These are phyloP conservation scores for Gelatoporia subvermispora DNA, from an alignment of 768 basidiomycete genomes.

Conservation along the genomic window DNA sequence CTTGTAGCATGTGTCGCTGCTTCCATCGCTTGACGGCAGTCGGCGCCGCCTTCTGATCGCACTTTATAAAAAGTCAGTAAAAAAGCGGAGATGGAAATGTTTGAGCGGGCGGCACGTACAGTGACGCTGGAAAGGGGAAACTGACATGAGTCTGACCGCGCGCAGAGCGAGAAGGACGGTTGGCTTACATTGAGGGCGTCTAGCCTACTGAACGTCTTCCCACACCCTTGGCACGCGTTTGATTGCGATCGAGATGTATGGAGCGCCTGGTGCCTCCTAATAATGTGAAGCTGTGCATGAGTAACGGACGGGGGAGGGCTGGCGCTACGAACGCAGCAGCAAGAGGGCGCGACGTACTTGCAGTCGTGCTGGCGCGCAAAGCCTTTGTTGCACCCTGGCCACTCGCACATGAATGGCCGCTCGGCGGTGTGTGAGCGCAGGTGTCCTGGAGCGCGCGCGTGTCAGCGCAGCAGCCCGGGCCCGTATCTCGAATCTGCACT, in stretches of 20 bases:
- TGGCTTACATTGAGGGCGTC: constrained; percentile 89
- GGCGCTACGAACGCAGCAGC: not conserved
- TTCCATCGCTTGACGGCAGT: constrained; percentile 47
- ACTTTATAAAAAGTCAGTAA: constrained; percentile 39
- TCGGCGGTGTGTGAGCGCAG: constrained; percentile 94
- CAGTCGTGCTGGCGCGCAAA: constrained; percentile 96
- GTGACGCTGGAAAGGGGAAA: constrained; percentile 52
- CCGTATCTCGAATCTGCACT: constrained; percentile 10
- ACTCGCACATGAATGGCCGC: constrained; percentile 89
- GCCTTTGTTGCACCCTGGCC: constrained; percentile 91
- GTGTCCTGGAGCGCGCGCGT: constrained; percentile 53
- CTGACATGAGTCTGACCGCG: constrained; percentile 17
- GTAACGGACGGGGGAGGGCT: constrained; percentile 2
- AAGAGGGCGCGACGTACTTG: constrained; percentile 61
- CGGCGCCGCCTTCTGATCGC: constrained; percentile 80
- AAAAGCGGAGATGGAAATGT: constrained; percentile 13
- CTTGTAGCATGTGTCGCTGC: constrained; percentile 21
- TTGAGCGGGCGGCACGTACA: constrained; percentile 42
- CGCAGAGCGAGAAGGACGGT: constrained; percentile 21
- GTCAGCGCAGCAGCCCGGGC: constrained; percentile 2
- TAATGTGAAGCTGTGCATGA: constrained; percentile 4
- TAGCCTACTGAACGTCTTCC: constrained; percentile 90
- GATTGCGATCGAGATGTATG: constrained; percentile 80
- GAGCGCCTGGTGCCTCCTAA: constrained; percentile 79
- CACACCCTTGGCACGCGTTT: constrained; percentile 87